Evolutionary conservation across 495 filamentous ascomycete genomes (phyloP).

Genomic region (Chaetomium fimeti): DNA sequence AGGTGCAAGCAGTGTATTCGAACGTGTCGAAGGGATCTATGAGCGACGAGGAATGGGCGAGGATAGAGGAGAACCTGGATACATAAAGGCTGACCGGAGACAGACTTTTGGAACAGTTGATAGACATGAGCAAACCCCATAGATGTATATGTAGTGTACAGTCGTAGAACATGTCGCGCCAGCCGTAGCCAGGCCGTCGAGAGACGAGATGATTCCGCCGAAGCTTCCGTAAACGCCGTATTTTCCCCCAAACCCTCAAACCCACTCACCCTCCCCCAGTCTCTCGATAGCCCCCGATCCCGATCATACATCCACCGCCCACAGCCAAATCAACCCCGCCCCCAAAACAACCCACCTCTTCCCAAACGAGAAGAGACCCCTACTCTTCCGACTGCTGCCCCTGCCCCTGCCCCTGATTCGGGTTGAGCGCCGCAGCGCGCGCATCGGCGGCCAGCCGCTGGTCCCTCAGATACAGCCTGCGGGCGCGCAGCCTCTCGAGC

Average conservation of each 20-base stretch:
- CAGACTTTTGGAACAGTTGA: constrained; percentile 1
- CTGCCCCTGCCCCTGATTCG: constrained; percentile 42
- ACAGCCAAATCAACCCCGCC: too few relatives aligned
- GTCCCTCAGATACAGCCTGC: constrained; percentile 59
- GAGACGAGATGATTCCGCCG: constrained; percentile 13
- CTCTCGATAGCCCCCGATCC: not conserved
- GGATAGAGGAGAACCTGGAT: constrained; percentile 50
- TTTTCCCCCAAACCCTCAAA: not conserved
- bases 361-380: not conserved
- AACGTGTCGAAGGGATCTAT: constrained; percentile 54
- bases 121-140: constrained; percentile 11
- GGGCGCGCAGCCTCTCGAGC: constrained; percentile 66
- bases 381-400: constrained; percentile 26
- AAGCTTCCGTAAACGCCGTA: constrained; percentile 12
- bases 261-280: not conserved
- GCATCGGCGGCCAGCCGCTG: constrained; percentile 57
- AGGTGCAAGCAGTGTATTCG: constrained; percentile 66
- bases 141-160: constrained; percentile 16
- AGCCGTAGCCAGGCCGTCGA: not conserved
- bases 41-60: constrained; percentile 48
- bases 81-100: constrained; percentile 8
- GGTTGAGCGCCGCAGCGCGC: constrained; percentile 20
- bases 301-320: not conserved
- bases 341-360: not conserved
- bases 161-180: not conserved